Base-by-base conservation (phyloP, 169 alveolate species). In the Cryptosporidium viatorum region DNA sequence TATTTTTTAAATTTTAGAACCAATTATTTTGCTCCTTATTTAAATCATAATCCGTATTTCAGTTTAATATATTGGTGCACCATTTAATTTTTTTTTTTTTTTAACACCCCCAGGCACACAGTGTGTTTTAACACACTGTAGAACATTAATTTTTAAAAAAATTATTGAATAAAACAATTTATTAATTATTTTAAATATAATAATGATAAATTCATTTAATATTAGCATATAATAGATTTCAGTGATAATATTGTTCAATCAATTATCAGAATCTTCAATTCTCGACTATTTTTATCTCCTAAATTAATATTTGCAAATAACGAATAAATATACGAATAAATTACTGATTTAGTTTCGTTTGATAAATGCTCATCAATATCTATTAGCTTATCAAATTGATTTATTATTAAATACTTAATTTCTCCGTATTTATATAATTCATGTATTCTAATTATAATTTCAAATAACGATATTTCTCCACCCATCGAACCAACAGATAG, bases 371-470 rank as follows among this genome's bases (percentile, higher is more conserved):
- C 75, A 39, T 59, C 58, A 2, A 35, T 16, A 35, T 80, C 68
- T 10, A 80, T 58, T 9, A 80, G 45, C 62, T 43, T 80, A 35
- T 37, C 73, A 65, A 80, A 80, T 37, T 80, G 80, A 18, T 80
- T 37, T 62, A 80, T 62, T 37, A 80, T 80, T 29, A 80, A n/a
- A 29, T 62, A 80, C n/a, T 80, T 80, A 18, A 65, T 23, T 43
- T 80, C 39, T 6, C 59, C 59, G 62, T 62, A 60, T 39, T 39
- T 65, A 26, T 31, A 65, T 62, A 80, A 65, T 62, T 80, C 89
- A 21, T 80, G 89, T 29, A 65, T 62, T 59, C 89, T 39, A 8
- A 80, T 26, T 29, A 80, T 37, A 33, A 80, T 65, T 39, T 80
- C 89, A 80, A 80, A 23, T 5, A 80, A 41, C 3, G 89, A 80